Evolutionary conservation across 192 early-diverging fungal species (phyloP).

Genomic region (Umbelopsis vinacea): DNA sequence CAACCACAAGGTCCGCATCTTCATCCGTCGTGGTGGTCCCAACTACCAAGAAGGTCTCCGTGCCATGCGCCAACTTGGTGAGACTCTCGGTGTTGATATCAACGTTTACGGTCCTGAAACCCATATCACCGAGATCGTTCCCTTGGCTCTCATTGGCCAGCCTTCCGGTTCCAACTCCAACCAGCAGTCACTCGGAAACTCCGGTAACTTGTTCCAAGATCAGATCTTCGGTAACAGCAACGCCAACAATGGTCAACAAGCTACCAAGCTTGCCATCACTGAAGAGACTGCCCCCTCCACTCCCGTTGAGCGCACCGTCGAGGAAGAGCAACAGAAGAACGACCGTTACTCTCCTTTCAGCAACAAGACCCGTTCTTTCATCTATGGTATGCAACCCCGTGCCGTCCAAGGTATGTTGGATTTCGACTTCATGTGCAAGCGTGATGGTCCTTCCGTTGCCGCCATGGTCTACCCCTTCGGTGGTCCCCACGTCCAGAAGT

Average conservation of each 20-base stretch:
- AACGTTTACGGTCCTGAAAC: constrained; percentile 97
- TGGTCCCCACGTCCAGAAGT: constrained; percentile 98
- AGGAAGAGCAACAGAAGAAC: constrained; percentile 36
- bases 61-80: constrained; percentile 91
- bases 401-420: constrained; percentile 99
- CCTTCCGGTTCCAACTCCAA: constrained; percentile 49
- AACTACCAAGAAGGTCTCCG: constrained; percentile 99
- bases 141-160: constrained; percentile 82
- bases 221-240: constrained; percentile 55
- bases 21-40: constrained; percentile 96
- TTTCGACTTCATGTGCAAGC: constrained; percentile 99
- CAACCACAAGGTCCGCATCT: constrained; percentile 89
- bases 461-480: constrained; percentile 99
- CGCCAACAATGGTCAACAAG: constrained; percentile 22
- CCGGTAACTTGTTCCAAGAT: constrained; percentile 65
- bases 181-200: constrained; percentile 53
- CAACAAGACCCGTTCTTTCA: constrained; percentile 82
- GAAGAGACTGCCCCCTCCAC: constrained; percentile 55
- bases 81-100: constrained; percentile 92
- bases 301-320: constrained; percentile 52
- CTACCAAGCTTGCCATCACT: constrained; percentile 44
- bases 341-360: constrained; percentile 80
- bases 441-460: constrained; percentile 87
- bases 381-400: constrained; percentile 99
- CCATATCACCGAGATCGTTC: constrained; percentile 98